Evolutionary conservation across 2,329 filamentous ascomycete genomes (phyloP), one percentile per base, ranked within the genome.

Genomic region (Hypoxylon sp.): DNA sequence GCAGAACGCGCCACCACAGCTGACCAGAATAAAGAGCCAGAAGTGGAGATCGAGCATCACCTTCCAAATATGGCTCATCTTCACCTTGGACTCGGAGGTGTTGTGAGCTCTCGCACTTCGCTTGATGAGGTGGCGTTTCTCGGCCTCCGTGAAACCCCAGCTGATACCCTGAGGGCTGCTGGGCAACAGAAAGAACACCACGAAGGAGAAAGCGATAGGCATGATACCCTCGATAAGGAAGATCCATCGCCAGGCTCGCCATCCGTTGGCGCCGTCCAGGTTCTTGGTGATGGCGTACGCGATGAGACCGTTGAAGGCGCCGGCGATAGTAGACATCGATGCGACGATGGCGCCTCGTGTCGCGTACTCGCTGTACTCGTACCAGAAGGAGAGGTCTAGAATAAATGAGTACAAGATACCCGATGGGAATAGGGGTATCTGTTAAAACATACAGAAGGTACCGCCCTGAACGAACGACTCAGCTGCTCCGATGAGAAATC

Each of bases 371-470:
- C 30, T 41, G 55, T 64, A 64, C 13, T 59, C 51, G 38, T 64
- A 64, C 62, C 62, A 63, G 42, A 64, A 64, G 3, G 62, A 64
- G n/a, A 64, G 55, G 25, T 64, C 59, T 61, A 53, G 9, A 21
- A n/a, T n/a, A 15, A n/a, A 35, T 5, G 29, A 41, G 11, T 8
- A 36, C 11, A 4, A 30, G 26, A 26, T 43, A 9, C 42, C 36
- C 13, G 45, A 35, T 8, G 4, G 12, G 7, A 20, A 13, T n/a
- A 19, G 3, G 8, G 8, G 5, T 2, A 4, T 21, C 21, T 19
- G 16, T 37, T 21, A 34, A n/a, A 20, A 57, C 59, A 5, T 57
- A 59, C 59, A 64, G 37, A 64, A 56, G 16, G 61, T 36, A 29
- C 57, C 55, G 6, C 62, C 62, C 13, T 63, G 61, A 13, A 64